Evolutionary conservation across 768 basidiomycete species (phyloP).

Genomic region (Coprinellus aureogranulatus): DNA sequence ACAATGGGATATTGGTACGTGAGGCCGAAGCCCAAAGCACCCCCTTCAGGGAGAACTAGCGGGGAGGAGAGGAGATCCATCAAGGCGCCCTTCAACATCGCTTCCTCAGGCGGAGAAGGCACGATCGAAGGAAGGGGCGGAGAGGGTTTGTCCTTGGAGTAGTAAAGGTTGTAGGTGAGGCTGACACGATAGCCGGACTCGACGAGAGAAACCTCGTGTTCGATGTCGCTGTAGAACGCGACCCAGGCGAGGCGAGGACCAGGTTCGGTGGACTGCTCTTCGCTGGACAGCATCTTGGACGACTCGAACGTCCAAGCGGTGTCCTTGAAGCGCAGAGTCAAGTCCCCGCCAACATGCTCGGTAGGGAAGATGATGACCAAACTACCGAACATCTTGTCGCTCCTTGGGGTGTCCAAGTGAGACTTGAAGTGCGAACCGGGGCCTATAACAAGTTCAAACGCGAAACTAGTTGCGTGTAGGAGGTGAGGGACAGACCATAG

Average conservation of each 20-base stretch:
- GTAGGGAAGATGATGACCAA: constrained; percentile 47
- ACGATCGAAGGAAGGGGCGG: background rate
- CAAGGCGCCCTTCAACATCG: constrained; percentile 5
- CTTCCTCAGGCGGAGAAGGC: constrained; percentile 8
- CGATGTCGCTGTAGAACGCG: constrained; percentile 38
- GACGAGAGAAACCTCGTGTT: constrained; percentile 36
- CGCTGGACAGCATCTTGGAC: constrained; percentile 18
- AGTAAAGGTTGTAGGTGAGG: constrained; percentile 42
- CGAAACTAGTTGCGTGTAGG: background rate
- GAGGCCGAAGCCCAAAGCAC: constrained; percentile 16
- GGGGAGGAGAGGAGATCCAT: background rate
- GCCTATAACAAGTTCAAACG: constrained; percentile 8
- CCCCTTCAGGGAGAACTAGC: constrained; percentile 4
- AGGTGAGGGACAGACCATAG: constrained; percentile 29
- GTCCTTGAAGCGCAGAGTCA: constrained; percentile 29
- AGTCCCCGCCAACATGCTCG: constrained; percentile 40
- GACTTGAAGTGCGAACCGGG: constrained; percentile 42
- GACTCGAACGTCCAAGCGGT: constrained; percentile 38
- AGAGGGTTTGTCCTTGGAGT: constrained; percentile 8
- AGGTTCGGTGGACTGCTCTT: background rate
- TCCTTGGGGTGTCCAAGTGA: constrained; percentile 45
- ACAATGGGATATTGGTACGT: constrained; percentile 11
- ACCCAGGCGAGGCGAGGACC: constrained; percentile 31
- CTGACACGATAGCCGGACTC: constrained; percentile 37
- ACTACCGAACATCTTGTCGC: constrained; percentile 45